Conservation (phyloP, 495 filamentous ascomycete species). For the Immersiella caudata region DNA sequence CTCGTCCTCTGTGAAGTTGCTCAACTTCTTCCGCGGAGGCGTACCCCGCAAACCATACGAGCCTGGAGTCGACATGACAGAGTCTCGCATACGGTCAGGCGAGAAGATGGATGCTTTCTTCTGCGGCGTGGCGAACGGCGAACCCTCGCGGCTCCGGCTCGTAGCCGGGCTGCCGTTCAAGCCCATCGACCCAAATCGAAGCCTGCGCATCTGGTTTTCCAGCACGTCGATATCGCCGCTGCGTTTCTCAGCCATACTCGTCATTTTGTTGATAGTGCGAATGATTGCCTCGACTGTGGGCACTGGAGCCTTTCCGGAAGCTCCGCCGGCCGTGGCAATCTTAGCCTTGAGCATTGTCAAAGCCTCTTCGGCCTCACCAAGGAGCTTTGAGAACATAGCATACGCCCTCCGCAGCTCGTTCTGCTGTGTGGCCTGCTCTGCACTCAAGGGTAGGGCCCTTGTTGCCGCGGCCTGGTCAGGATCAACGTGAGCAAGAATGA, state of each 20-base stretch:
- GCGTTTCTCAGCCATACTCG: conserved; percentile 81
- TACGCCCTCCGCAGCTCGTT: conserved; percentile 75
- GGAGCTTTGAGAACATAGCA: conserved; percentile 66
- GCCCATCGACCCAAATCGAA: conserved; percentile 58
- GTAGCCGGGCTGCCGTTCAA: conserved; percentile 28
- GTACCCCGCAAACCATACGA: conserved; percentile 45
- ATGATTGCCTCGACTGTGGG: conserved; percentile 92
- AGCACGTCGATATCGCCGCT: conserved; percentile 87
- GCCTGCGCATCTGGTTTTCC: conserved; percentile 77
- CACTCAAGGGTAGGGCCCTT: conserved; percentile 71
- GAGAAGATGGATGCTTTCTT: conserved; percentile 58
- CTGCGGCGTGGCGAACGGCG: conserved; percentile 65
- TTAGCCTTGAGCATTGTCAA: conserved; percentile 81
- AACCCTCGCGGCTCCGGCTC: conserved; percentile 56
- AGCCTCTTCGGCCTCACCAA: conserved; percentile 78
- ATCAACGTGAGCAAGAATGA: conserved; percentile 64
- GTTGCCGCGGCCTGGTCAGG: conserved; percentile 62
- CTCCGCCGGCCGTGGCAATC: conserved; percentile 60
- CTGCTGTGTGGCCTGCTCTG: conserved; percentile 80
- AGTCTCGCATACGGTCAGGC: conserved; percentile 55
- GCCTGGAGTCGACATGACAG: conserved; percentile 48
- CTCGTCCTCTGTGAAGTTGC: conserved; percentile 55
- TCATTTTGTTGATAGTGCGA: conserved; percentile 90
- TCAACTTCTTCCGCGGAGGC: conserved; percentile 57
- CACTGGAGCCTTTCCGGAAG: conserved; percentile 46